Evolutionary conservation across 805 yeast species (phyloP).

Genomic region (Zygotorulaspora chibaensis): DNA sequence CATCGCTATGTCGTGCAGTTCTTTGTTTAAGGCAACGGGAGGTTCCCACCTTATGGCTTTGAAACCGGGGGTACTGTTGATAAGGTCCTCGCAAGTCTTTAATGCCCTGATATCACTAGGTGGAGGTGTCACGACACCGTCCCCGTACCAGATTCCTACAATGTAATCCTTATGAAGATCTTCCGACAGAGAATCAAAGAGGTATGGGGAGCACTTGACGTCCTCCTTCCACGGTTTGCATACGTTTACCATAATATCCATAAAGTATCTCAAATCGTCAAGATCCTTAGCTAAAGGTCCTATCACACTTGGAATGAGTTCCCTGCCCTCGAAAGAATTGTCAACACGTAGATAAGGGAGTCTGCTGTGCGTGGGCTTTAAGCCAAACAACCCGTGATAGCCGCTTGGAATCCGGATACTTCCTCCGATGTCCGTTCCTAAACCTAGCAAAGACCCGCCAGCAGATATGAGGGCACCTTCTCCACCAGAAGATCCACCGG

Average conservation of each 20-base stretch:
- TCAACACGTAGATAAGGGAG: constrained; percentile 34
- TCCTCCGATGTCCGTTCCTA: constrained; percentile 65
- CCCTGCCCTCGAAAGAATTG: constrained; percentile 47
- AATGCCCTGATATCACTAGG: constrained; percentile 19
- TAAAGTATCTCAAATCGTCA: constrained; percentile 48
- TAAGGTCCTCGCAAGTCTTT: constrained; percentile 12
- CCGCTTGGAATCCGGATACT: constrained; percentile 59
- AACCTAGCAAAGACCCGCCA: constrained; percentile 52
- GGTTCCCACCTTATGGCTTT: constrained; percentile 19
- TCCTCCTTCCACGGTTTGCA: constrained; percentile 15
- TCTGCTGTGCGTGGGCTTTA: constrained; percentile 22
- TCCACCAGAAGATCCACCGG: constrained; percentile 64
- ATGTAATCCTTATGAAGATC: constrained; percentile 7
- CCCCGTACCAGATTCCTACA: constrained; percentile 20
- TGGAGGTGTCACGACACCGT: constrained; percentile 18
- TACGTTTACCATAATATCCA: constrained; percentile 32
- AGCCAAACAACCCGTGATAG: constrained; percentile 41
- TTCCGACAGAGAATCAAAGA: constrained; percentile 6
- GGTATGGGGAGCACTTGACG: constrained; percentile 15
- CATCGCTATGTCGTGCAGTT: constrained; percentile 14
- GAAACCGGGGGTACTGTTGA: constrained; percentile 12
- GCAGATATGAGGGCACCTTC: constrained; percentile 54
- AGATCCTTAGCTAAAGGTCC: constrained; percentile 52
- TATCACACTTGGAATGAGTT: constrained; percentile 50
- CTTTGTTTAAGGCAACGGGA: constrained; percentile 10